Evolutionary conservation across 2,329 filamentous ascomycete genomes (phyloP).

Genomic region (Talaromyces islandicus): DNA sequence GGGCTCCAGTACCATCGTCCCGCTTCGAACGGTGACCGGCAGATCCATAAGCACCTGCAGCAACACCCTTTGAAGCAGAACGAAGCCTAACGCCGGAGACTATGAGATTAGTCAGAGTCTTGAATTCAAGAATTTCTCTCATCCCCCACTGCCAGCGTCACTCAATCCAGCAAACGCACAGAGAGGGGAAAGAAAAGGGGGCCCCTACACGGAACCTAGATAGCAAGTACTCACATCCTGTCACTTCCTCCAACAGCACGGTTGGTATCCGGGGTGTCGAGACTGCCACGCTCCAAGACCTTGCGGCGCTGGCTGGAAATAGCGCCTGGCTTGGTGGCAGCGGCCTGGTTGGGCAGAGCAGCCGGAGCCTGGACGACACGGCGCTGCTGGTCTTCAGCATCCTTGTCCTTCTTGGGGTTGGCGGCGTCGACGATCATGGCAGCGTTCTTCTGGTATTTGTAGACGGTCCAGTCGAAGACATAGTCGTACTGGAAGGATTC

Average conservation of each 20-base stretch:
- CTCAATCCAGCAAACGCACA: slow-evolving; percentile 73
- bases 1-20: slow-evolving; percentile 47
- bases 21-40: slow-evolving; percentile 48
- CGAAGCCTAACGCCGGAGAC: slow-evolving; percentile 81
- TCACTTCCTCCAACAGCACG: slow-evolving; percentile 74
- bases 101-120: slow-evolving; percentile 73
- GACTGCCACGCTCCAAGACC: slow-evolving; percentile 65
- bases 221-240: slow-evolving; percentile 89
- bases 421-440: slow-evolving; percentile 85
- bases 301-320: slow-evolving; percentile 74
- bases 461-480: slow-evolving; percentile 99
- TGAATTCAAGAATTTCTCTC: slow-evolving; percentile 53
- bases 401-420: slow-evolving; percentile 61
- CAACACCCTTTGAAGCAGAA: slow-evolving; percentile 70
- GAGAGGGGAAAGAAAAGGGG: slow-evolving; percentile 55
- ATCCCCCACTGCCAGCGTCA: slow-evolving; percentile 66
- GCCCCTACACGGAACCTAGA: slow-evolving; percentile 80
- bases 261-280: slow-evolving; percentile 66
- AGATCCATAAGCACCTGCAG: slow-evolving; percentile 42
- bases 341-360: slow-evolving; percentile 47
- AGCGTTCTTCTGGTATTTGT: slow-evolving; percentile 99
- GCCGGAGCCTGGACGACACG: slow-evolving; percentile 61
- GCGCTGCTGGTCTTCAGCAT: slow-evolving; percentile 61
- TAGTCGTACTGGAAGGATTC: slow-evolving; percentile 99
- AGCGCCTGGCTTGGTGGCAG: slow-evolving; percentile 63